Evolutionary conservation across 306 rosid genomes (phyloP), one percentile per base, ranked within the genome.

Genomic region (Sphenostylis stenocarpa): DNA sequence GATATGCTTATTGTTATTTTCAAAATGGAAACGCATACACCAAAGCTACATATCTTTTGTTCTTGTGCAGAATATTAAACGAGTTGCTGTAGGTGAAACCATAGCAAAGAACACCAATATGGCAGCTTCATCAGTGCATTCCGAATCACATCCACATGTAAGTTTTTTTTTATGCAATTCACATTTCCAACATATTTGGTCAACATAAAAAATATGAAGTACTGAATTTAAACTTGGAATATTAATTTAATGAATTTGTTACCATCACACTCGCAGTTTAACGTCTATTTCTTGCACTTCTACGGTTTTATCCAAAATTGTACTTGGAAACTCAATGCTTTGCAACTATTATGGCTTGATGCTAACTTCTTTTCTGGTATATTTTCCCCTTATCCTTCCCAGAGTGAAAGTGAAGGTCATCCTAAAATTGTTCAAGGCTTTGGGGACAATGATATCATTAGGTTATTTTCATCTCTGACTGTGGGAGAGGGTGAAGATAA

Each of bases 61-160:
- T 41, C 7, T 29, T 61, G 62, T 49, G 72, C 33, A 81, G 81
- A 23, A 23, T 52, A 45, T 53, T 28, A 43, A 15, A 56, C 67
- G 21, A 36, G 49, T n/a, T 31, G 34, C 6, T 49, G 62, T 49
- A 68, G 69, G 51, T 24, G 68, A 31, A 28, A 52, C 17, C 12
- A 9, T 9, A 52, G 4, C 28, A 16, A 5, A 51, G 15, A 63
- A 31, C 12, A 20, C 9, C 14, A 48, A 28, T 21, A 29, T 24
- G 58, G 39, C 20, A 62, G 5, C 26, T 31, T 55, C 20, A 48
- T 21, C 71, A 52, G 21, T 8, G 45, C 17, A 7, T 71, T 77
- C 63, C 0, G 38, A 77, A 70, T 10, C 62, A 41, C 47, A 24
- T 77, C 29, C 48, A 71, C 38, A 13, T 33, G 85, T 77, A 77